Conservation (phyloP, 768 basidiomycete genomes). For the Russula griseocarnosa region DNA sequence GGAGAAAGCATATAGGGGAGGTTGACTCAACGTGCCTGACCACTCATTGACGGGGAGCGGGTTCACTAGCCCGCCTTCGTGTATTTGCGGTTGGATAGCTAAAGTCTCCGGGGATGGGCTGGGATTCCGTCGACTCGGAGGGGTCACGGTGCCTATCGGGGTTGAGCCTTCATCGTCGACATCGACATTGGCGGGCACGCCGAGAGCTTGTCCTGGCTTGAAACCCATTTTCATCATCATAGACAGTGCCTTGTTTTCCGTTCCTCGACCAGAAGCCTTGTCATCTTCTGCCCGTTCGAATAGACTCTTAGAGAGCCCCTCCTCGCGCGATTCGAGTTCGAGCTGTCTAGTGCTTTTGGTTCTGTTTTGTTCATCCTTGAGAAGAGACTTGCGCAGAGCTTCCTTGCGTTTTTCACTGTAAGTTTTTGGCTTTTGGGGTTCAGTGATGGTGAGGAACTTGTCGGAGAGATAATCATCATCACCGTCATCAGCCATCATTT, state of each 20-base stretch:
- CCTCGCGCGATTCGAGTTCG: conserved; percentile 71
- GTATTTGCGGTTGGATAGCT: not conserved
- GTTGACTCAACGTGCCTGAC: conserved; percentile 57
- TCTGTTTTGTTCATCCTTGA: conserved; percentile 66
- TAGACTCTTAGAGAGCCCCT: conserved; percentile 74
- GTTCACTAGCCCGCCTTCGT: conserved; percentile 48
- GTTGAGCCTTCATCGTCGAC: not conserved
- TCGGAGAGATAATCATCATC: conserved; percentile 89
- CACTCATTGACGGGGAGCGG: conserved; percentile 78
- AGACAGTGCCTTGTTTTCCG: conserved; percentile 70
- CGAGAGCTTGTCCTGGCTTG: conserved; percentile 77
- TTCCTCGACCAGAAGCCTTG: conserved; percentile 44
- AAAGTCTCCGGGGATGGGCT: not conserved
- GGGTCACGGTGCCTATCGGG: not conserved
- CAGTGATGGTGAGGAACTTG: conserved; percentile 61
- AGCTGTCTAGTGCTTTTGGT: conserved; percentile 61
- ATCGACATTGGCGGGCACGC: conserved; percentile 39
- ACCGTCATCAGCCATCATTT: conserved; percentile 66
- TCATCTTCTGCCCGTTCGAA: conserved; percentile 74
- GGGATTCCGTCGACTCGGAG: not conserved
- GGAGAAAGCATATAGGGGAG: not conserved
- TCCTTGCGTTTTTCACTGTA: conserved; percentile 71
- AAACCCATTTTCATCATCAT: conserved; percentile 97
- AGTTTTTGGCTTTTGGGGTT: conserved; percentile 48
- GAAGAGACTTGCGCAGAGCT: conserved; percentile 49